phyloP scores from a whole-genome alignment of 768 basidiomycete genomes.

The Dioszegia crocea region DNA sequence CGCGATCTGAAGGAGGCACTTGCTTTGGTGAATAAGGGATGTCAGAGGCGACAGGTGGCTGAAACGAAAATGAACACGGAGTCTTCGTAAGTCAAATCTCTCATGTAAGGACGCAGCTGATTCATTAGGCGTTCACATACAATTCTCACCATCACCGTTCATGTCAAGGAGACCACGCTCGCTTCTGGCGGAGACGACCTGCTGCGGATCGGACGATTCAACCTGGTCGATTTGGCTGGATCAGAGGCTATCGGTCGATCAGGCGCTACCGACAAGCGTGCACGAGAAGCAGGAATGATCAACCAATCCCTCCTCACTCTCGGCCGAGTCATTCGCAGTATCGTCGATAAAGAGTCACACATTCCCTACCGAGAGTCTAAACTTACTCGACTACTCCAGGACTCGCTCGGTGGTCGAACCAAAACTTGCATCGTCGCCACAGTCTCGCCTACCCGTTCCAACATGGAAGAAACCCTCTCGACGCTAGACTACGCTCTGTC shows the following conservation, averaged over 20 bases:
- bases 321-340: constrained; percentile 89
- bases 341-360: constrained; percentile 86
- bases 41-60: constrained; percentile 83
- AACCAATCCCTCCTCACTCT: constrained; percentile 96
- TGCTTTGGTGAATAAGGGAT: constrained; percentile 78
- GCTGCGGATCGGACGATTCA: constrained; percentile 87
- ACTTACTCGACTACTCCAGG: constrained; percentile 93
- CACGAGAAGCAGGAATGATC: constrained; percentile 97
- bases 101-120: background rate
- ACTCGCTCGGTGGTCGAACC: constrained; percentile 94
- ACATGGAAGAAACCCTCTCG: constrained; percentile 94
- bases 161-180: constrained; percentile 73
- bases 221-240: constrained; percentile 94
- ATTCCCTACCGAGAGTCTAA: constrained; percentile 98
- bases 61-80: constrained; percentile 92
- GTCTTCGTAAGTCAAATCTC: constrained; percentile 38
- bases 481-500: constrained; percentile 94
- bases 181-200: constrained; percentile 70
- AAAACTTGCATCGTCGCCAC: constrained; percentile 98
- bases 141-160: constrained; percentile 92
- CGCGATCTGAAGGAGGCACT: constrained; percentile 78
- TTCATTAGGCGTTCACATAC: constrained; percentile 79
- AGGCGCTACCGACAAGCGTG: constrained; percentile 90
- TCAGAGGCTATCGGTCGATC: constrained; percentile 95
- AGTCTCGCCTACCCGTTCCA: constrained; percentile 85